These are phyloP conservation scores for Suhomyces kilbournensis DNA, from an alignment of 805 yeast genomes.

Conservation along the genomic window DNA sequence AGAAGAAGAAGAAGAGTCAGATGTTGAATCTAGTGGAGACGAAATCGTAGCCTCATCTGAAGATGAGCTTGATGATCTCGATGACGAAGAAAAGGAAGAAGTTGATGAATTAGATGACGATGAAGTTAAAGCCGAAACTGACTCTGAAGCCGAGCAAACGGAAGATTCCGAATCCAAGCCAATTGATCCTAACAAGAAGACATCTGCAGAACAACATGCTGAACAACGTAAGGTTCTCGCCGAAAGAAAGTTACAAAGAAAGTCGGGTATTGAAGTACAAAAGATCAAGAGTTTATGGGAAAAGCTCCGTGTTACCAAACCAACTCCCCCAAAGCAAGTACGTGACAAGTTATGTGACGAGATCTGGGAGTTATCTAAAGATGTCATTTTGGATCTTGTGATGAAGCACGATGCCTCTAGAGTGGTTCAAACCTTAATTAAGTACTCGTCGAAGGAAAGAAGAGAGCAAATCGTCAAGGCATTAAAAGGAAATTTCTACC, in stretches of 20 bases:
- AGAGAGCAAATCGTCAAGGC: constrained; percentile 66
- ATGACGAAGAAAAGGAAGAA: constrained; percentile 7
- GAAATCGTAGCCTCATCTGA: constrained; percentile 22
- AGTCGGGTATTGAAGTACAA: constrained; percentile 83
- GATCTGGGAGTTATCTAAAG: constrained; percentile 79
- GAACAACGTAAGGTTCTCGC: constrained; percentile 76
- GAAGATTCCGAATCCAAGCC: constrained; percentile 12
- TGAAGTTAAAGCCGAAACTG: constrained; percentile 22
- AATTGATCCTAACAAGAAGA: constrained; percentile 43
- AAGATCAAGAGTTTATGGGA: constrained; percentile 89
- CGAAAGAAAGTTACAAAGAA: constrained; percentile 84
- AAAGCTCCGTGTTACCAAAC: constrained; percentile 77
- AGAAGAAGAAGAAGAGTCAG: constrained; percentile 19
- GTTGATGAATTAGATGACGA: constrained; percentile 22
- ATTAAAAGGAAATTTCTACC: constrained; percentile 72
- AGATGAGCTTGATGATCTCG: constrained; percentile 22
- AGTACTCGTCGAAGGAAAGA: constrained; percentile 77
- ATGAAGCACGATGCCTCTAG: constrained; percentile 95
- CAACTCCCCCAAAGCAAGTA: constrained; percentile 71
- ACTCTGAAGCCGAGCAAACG: constrained; percentile 15
- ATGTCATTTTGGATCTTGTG: constrained; percentile 77
- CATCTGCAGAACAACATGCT: constrained; percentile 67
- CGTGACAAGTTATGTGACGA: constrained; percentile 79
- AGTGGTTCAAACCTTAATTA: constrained; percentile 89
- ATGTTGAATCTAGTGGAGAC: constrained; percentile 25